Percentiles rank a stretch among this genome's conserved stretches.
Conservation (phyloP, 345 rosid genomes). For the Rhizophora mangle region DNA sequence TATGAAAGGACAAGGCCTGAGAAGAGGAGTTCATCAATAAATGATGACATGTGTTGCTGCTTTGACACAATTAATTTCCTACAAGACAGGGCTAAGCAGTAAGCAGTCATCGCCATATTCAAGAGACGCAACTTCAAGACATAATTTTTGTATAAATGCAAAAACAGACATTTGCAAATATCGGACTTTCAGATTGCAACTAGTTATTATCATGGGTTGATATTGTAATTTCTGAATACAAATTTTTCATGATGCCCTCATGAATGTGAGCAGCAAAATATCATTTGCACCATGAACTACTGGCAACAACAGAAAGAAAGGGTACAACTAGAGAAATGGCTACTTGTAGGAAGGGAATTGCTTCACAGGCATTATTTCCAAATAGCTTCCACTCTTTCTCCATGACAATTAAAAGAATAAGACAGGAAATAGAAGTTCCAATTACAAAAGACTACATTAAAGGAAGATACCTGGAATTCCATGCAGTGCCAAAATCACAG, state of each 20-base stretch:
- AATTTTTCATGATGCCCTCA: not conserved
- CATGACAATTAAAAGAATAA: not conserved
- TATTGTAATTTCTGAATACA: not conserved
- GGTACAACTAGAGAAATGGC: not conserved
- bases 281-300: not conserved
- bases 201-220: no score
- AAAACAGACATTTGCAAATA: no score
- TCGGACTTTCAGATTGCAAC: no score
- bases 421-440: not conserved
- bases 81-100: conserved; percentile 7
- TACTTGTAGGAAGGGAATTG: not conserved
- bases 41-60: conserved; percentile 39
- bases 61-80: conserved; percentile 64
- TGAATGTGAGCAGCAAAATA: not conserved
- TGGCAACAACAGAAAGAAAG: not conserved
- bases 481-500: conserved; percentile 82
- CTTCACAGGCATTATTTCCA: no score
- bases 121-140: conserved; percentile 13
- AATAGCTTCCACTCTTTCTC: no score
- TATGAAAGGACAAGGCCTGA: conserved; percentile 74
- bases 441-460: not conserved
- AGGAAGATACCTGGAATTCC: conserved; percentile 74
- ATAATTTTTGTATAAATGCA: not conserved
- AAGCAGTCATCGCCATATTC: conserved; percentile 1
- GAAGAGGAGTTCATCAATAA: conserved; percentile 62